Base-by-base conservation (phyloP, 805 yeast species). In the Wickerhamiella galacta region DNA sequence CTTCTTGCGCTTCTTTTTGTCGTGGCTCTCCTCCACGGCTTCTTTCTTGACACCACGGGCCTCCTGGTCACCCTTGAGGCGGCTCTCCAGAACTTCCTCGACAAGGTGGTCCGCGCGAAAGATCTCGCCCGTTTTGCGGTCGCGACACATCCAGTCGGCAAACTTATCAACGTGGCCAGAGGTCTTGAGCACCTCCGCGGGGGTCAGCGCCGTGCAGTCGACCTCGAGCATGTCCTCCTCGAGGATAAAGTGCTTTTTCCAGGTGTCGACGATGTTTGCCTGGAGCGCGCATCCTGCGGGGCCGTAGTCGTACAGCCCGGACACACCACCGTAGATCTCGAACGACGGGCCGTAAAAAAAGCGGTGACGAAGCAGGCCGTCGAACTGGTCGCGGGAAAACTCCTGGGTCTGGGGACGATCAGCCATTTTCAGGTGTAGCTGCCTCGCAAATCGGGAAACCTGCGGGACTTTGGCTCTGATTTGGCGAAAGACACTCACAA, bases 251-350 rank as follows among this genome's bases (percentile, higher is more conserved):
- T 90, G 99, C 58, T 85, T 87, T 66, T 96, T 78, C 98, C 98
- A 90, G 31, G 71, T 68, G 52, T 92, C 99, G 40, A 90, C 65
- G 41, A 90, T 68, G 57, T 90, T 87, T 49, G 95, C 93, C 65
- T 87, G 96, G 60, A 90, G 71, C 9, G 96, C 92, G 64, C 96
- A 87, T 41, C 98, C 98, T 56, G 98, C 95, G 42, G 99, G 99
- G 63, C 99, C 99, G 54, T 85, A 90, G 57, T 90, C 99, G 57
- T 81, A 90, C 38, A 90, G 67, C 44, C 99, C 99, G 31, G 95
- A 80, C 29, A 90, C 96, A 57, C 98, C 98, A 46, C 98, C 98
- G 57, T 90, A 90, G 42, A 87, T 72, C 55, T 90, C 98, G 51
- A 90, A 90, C 22, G 96, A 75, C 43, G 99, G 99, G 12, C 96